These are phyloP conservation scores for Coniella vitis DNA, from an alignment of 2,329 filamentous ascomycete genomes.

Conservation along the genomic window DNA sequence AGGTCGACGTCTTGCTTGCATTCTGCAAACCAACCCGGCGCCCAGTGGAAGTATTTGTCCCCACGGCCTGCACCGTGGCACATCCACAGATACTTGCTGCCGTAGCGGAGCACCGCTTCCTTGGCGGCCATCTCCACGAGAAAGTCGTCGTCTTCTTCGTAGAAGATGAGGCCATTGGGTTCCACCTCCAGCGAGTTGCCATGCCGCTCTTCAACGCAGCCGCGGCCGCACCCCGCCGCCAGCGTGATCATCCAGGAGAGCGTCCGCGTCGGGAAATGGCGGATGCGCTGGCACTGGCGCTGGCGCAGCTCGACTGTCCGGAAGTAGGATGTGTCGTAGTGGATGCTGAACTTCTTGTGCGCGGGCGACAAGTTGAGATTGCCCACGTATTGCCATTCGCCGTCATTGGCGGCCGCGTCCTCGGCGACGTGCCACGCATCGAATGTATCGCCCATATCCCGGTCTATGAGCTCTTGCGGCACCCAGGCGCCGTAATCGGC, in stretches of 20 bases:
- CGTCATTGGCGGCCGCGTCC: too few relatives aligned
- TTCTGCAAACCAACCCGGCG: neutral
- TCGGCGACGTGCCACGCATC: too few relatives aligned
- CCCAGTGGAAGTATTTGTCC: neutral
- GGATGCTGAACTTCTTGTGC: neutral
- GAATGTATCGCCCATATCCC: too few relatives aligned
- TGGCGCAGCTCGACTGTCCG: neutral
- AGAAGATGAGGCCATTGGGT: too few relatives aligned
- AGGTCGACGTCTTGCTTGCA: slow-evolving; percentile 5
- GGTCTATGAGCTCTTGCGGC: too few relatives aligned
- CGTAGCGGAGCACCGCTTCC: slow-evolving; percentile 11
- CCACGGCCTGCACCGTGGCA: too few relatives aligned
- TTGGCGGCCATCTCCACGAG: slow-evolving; percentile 5
- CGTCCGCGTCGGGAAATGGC: neutral
- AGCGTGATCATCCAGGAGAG: slow-evolving; percentile 5
- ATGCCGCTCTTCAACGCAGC: slow-evolving; percentile 2
- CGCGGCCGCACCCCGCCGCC: neutral
- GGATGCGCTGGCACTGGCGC: neutral
- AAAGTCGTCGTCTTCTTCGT: neutral
- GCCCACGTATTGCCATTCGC: neutral
- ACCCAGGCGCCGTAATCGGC: too few relatives aligned
- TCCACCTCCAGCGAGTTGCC: too few relatives aligned
- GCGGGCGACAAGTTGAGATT: neutral
- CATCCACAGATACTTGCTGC: neutral
- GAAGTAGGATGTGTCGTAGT: neutral